Conservation (phyloP, 2,329 filamentous ascomycete species). For the Fusarium nurragi region DNA sequence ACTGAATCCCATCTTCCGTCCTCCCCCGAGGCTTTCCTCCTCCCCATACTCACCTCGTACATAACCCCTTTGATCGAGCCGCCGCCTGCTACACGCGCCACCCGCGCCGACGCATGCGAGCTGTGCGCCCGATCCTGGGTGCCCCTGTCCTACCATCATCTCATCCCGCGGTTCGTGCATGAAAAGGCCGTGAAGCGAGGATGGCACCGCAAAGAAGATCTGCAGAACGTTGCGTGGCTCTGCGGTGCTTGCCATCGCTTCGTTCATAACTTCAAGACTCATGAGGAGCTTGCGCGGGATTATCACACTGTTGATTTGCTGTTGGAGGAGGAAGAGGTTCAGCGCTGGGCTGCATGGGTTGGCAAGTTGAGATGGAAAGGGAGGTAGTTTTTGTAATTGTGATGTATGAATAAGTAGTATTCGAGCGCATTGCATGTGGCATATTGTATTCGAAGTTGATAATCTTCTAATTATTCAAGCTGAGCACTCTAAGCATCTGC, state of each 20-base stretch:
- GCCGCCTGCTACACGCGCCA: conserved; percentile 70
- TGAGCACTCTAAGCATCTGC: background rate
- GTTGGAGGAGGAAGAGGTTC: conserved; percentile 75
- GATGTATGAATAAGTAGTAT: background rate
- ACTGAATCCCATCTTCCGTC: conserved; percentile 49
- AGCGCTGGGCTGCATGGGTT: conserved; percentile 77
- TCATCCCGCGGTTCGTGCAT: conserved; percentile 83
- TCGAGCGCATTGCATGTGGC: background rate
- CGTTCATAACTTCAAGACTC: conserved; percentile 77
- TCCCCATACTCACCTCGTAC: conserved; percentile 71
- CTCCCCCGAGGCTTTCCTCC: conserved; percentile 65
- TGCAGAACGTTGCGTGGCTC: conserved; percentile 86
- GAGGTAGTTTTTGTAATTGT: conserved; percentile 9
- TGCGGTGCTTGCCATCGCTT: conserved; percentile 86
- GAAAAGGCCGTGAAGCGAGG: conserved; percentile 78
- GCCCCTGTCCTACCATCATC: conserved; percentile 82
- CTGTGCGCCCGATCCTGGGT: conserved; percentile 80
- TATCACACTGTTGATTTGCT: conserved; percentile 79
- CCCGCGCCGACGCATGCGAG: conserved; percentile 72
- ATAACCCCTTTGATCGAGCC: conserved; percentile 65
- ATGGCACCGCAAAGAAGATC: conserved; percentile 79
- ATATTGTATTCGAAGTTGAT: background rate
- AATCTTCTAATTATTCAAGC: background rate
- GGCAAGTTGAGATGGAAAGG: conserved; percentile 77
- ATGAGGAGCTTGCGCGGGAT: conserved; percentile 79